Base-by-base conservation (phyloP, 2,329 filamentous ascomycete genomes). In the Chrysosporium queenslandicum region DNA sequence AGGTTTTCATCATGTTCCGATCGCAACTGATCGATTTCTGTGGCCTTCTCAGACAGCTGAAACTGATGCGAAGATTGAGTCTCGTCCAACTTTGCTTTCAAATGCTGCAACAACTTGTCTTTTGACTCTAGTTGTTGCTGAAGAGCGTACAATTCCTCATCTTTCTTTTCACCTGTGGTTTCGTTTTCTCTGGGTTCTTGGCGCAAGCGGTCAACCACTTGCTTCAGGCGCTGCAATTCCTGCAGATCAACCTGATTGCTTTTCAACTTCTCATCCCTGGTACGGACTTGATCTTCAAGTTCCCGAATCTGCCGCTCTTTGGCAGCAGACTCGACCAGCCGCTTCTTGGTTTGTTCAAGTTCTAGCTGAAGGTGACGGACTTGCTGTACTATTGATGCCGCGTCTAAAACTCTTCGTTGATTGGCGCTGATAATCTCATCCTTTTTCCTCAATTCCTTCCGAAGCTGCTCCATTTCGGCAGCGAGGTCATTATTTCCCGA, bases 361-460 rank as follows among this genome's bases (percentile, higher is more conserved):
- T 70, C 68, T 7, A 58, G 53, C 48, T 69, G 66, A n/a, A 71
- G 59, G 32, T 69, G 64, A 8, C 62, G 63, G 50, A 69, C 66
- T 55, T 71, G 66, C 36, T 69, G 67, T 7, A 57, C 62, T 4
- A 66, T 66, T 11, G 67, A 69, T 21, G 60, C 63, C 1, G 66
- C 64, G 43, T 71, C 66, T 18, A 65, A 52, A 11, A 68, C 57
- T 29, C 63, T 64, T 34, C 57, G 58, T 23, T 59, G 64, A 45
- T 65, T 65, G 9, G 57, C 61, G 29, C 63, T 60, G 1, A 71
- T 53, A 50, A 66, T 64, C 23, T 69, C 62, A 49, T 70, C 66
- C 20, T 65, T 61, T 20, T 67, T 62, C 11, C 59, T 60, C 11
- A 69, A 46, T 5, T 64, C 58, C 7, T 66, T 55, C 25, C 63